Evolutionary conservation across 345 rosid species (phyloP), one percentile per base, ranked within the genome.

Genomic region (Ceriops zippeliana): DNA sequence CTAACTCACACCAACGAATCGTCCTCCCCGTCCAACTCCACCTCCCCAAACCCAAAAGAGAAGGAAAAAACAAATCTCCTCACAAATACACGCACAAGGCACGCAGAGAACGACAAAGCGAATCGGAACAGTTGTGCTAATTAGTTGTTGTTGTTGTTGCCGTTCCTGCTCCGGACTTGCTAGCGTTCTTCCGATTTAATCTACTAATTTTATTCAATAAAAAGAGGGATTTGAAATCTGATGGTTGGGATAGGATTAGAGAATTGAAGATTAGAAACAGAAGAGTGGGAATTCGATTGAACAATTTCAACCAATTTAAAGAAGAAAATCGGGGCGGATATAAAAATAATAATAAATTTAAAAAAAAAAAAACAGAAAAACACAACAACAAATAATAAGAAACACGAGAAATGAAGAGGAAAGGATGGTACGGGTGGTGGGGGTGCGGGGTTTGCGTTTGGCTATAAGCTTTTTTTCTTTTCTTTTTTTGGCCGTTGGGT

Each of bases 241-340:
- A 34, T 7, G 52, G 42, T 28, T n/a, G 34, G 60, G 24, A 34
- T 34, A 49, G 49, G 49, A 42, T 59, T 37, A 46, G 19, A 47
- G 11, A 51, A 61, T 52, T 52, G 57, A 37, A 69, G 52, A 34
- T 30, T 16, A 70, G 71, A 63, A 77, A 61, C 76, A 66, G 78
- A 63, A 79, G 42, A 60, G 47, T 13, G 5, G 57, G 76, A 67
- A 4, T 68, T 81, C 74, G 75, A 78, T 78, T 82, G 78, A 76
- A 79, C 80, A 67, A 34, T 61, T 81, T 78, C 79, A 79, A 85
- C 85, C 77, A 80, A 87, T 85, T 71, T 80, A 73, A 83, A 75
- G 74, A 51, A 78, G 46, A 9, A 42, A 42, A 11, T 42, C 16
- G 15, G 17, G 49, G 19, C 49, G 67, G 0, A 28, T 7, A 34